phyloP scores from a whole-genome alignment of 2,329 filamentous ascomycete genomes.

The Penicillium sp. region DNA sequence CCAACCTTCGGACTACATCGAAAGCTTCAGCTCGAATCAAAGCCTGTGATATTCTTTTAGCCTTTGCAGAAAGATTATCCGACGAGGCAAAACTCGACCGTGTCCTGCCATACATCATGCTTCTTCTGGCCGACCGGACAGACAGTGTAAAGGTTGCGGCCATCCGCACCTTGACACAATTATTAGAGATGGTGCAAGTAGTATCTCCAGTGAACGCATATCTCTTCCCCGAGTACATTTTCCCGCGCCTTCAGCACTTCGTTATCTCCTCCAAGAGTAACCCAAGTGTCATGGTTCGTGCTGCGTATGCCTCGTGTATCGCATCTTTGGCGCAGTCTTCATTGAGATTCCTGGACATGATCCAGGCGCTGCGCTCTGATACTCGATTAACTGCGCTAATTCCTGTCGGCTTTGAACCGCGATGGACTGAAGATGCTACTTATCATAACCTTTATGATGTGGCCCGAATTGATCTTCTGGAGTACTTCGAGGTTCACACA shows the following conservation, averaged over 20 bases:
- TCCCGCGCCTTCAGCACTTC: slow-evolving; percentile 60
- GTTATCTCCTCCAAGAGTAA: slow-evolving; percentile 54
- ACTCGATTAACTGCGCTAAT: slow-evolving; percentile 76
- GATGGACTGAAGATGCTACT: slow-evolving; percentile 64
- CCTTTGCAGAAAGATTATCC: slow-evolving; percentile 85
- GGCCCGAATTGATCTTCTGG: slow-evolving; percentile 77
- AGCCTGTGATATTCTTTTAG: slow-evolving; percentile 86
- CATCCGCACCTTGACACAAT: slow-evolving; percentile 81
- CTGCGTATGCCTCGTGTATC: slow-evolving; percentile 89
- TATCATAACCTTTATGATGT: slow-evolving; percentile 86
- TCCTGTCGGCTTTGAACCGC: slow-evolving; percentile 72
- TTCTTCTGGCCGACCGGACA: slow-evolving; percentile 75
- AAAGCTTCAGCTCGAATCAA: slow-evolving; percentile 83
- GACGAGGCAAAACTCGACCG: slow-evolving; percentile 96
- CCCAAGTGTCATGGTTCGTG: slow-evolving; percentile 71
- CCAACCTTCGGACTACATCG: slow-evolving; percentile 84
- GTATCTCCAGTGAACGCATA: slow-evolving; percentile 73
- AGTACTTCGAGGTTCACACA: slow-evolving; percentile 82
- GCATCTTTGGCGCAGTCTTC: slow-evolving; percentile 86
- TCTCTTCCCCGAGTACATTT: slow-evolving; percentile 66
- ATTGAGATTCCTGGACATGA: slow-evolving; percentile 82
- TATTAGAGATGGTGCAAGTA: slow-evolving; percentile 82
- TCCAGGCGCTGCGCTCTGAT: slow-evolving; percentile 81
- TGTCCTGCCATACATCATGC: slow-evolving; percentile 85
- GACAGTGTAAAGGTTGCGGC: slow-evolving; percentile 85